These are phyloP conservation scores for Rehmannia glutinosa DNA, from an alignment of 257 asterid genomes.

Conservation along the genomic window DNA sequence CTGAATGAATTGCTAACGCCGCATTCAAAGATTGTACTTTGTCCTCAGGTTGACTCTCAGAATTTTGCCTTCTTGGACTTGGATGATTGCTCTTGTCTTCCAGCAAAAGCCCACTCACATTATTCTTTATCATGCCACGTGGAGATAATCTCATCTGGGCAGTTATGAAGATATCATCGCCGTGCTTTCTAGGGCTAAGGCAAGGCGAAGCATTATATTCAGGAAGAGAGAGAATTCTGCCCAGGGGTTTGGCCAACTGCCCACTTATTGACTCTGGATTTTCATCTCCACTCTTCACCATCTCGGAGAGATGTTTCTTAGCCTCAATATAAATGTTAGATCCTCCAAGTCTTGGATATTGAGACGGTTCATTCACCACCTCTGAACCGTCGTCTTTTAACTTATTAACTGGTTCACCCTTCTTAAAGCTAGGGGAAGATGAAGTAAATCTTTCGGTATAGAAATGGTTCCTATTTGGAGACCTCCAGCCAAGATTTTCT, in stretches of 20 bases:
- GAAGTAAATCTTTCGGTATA: constrained; percentile 63
- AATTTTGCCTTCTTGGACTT: constrained; percentile 33
- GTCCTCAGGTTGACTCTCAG: constrained; percentile 34
- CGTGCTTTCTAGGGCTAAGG: constrained; percentile 55
- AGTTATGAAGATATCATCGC: constrained; percentile 40
- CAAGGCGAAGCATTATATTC: constrained; percentile 54
- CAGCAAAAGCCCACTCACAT: no score
- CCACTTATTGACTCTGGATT: constrained; percentile 33
- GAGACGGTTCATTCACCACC: no score
- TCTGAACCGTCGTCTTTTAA: constrained; percentile 30
- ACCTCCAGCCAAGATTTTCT: constrained; percentile 71
- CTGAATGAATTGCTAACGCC: constrained; percentile 15
- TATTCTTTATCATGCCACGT: constrained; percentile 22
- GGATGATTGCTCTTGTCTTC: no score
- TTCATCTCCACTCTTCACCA: constrained; percentile 51
- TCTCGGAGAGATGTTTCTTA: constrained; percentile 83
- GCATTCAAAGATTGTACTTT: constrained; percentile 26
- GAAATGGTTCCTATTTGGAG: constrained; percentile 91
- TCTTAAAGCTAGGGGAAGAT: constrained; percentile 43
- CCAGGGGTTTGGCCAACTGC: constrained; percentile 58
- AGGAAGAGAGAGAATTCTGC: constrained; percentile 72
- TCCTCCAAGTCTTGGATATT: constrained; percentile 35
- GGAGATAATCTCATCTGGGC: constrained; percentile 47
- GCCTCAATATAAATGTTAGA: constrained; percentile 79
- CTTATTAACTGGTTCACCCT: constrained; percentile 41